Evolutionary conservation across 208 protist species (phyloP).

Genomic region (Leishmania lainsoni): DNA sequence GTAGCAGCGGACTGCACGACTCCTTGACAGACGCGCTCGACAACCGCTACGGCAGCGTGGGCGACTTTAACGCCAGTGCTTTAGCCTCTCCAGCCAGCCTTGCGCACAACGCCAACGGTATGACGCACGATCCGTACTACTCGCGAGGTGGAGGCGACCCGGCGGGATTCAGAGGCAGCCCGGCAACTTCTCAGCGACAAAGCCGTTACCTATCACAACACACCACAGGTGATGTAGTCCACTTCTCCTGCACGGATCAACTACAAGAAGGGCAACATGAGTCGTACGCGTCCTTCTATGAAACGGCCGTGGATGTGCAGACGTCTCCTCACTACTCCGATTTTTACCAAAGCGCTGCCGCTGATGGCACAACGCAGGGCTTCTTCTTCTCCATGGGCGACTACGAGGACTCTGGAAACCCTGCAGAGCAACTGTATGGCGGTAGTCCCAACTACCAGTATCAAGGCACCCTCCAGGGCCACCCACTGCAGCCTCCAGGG

Average conservation of each 20-base stretch:
- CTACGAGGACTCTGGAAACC: background rate
- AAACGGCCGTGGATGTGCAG: background rate
- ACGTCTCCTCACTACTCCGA: background rate
- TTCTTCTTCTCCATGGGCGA: conserved; percentile 27
- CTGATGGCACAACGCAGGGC: conserved; percentile 25
- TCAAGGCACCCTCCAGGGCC: background rate
- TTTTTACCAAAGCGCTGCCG: conserved; percentile 8
- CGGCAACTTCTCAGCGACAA: background rate
- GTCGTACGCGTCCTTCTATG: conserved; percentile 19
- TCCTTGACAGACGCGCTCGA: conserved; percentile 14
- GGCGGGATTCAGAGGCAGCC: conserved; percentile 5
- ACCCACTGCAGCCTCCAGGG: background rate
- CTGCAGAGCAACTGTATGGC: conserved; percentile 16
- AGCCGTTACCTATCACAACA: background rate
- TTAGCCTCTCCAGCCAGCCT: background rate
- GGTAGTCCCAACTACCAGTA: background rate
- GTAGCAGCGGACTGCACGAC: background rate
- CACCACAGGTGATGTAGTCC: background rate
- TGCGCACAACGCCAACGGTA: background rate
- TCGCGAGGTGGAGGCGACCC: background rate
- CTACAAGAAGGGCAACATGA: background rate
- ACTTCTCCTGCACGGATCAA: background rate
- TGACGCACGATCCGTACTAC: background rate
- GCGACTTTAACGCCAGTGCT: conserved; percentile 11
- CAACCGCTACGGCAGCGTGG: conserved; percentile 12